Evolutionary conservation across 129 eudicot genomes (phyloP).

Genomic region (Lonicera japonica): DNA sequence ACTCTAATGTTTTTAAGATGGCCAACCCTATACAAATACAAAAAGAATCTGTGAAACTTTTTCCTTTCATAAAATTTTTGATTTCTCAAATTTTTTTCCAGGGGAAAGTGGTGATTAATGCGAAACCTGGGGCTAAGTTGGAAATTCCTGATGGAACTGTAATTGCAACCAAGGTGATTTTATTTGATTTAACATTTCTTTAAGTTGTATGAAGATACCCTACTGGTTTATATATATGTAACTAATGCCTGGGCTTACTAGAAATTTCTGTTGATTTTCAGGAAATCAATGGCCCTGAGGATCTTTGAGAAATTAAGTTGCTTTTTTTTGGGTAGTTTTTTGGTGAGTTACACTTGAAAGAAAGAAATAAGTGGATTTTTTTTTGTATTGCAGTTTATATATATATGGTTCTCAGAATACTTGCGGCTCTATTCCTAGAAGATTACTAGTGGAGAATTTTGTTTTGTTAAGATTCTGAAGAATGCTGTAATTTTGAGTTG

Average conservation of each 20-base stretch:
- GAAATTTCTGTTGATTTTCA: slow-evolving; percentile 14
- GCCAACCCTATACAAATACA: neutral
- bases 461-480: too few species aligned
- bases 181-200: too few species aligned
- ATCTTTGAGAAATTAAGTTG: slow-evolving; percentile 29
- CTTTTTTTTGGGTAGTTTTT: too few species aligned
- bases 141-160: slow-evolving; percentile 73
- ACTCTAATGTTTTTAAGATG: neutral
- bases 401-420: too few species aligned
- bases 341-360: neutral
- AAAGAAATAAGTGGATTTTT: neutral
- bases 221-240: neutral
- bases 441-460: neutral
- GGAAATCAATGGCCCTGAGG: slow-evolving; percentile 69
- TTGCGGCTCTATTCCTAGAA: neutral
- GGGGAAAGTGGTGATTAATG: slow-evolving; percentile 76
- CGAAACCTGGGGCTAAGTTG: slow-evolving; percentile 61
- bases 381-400: neutral
- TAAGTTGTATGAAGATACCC: neutral
- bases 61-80: too few species aligned
- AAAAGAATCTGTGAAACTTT: too few species aligned
- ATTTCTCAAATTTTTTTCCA: slow-evolving; percentile 3
- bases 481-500: too few species aligned
- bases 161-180: slow-evolving; percentile 62
- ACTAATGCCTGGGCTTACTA: neutral